Evolutionary conservation across 371 early-diverging fungal genomes (phyloP).

Genomic region (Apophysomyces trapeziformis): DNA sequence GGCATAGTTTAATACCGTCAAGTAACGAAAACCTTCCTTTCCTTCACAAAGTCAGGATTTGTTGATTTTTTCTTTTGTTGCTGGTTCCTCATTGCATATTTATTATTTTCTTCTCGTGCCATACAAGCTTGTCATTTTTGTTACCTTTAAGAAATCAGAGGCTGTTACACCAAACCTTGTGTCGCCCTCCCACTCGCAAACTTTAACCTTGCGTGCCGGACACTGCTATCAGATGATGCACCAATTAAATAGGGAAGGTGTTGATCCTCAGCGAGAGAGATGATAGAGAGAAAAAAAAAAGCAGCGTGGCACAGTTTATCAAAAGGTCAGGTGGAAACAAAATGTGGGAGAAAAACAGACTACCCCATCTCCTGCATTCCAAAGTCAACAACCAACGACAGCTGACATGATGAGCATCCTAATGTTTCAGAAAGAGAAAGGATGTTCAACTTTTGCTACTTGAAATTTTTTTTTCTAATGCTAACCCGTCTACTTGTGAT

Average conservation of each 20-base stretch:
- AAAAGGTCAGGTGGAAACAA: slow-evolving; percentile 9
- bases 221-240: slow-evolving; percentile 10
- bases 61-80: too few species aligned
- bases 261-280: slow-evolving; percentile 1
- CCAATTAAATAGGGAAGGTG: slow-evolving; percentile 5
- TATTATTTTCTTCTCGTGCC: too few species aligned
- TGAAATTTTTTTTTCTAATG: not conserved
- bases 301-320: slow-evolving; percentile 5
- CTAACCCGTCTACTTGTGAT: not conserved
- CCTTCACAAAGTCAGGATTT: too few species aligned
- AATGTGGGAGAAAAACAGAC: slow-evolving; percentile 4
- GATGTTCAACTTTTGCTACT: not conserved
- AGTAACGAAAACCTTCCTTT: too few species aligned
- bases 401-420: slow-evolving; percentile 2
- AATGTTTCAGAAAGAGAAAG: slow-evolving; percentile 2
- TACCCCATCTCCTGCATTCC: slow-evolving; percentile 11
- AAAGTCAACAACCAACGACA: slow-evolving; percentile 11
- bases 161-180: slow-evolving; percentile 9
- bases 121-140: too few species aligned
- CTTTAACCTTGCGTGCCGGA: slow-evolving; percentile 8
- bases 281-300: too few species aligned
- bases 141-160: not conserved
- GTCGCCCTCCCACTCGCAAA: slow-evolving; percentile 10
- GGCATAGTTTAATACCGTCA: too few species aligned
- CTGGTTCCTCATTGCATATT: too few species aligned